Percentiles rank a stretch among this genome's conserved stretches.
Conservation (phyloP, 768 basidiomycete species). For the Termitomyces sp. region DNA sequence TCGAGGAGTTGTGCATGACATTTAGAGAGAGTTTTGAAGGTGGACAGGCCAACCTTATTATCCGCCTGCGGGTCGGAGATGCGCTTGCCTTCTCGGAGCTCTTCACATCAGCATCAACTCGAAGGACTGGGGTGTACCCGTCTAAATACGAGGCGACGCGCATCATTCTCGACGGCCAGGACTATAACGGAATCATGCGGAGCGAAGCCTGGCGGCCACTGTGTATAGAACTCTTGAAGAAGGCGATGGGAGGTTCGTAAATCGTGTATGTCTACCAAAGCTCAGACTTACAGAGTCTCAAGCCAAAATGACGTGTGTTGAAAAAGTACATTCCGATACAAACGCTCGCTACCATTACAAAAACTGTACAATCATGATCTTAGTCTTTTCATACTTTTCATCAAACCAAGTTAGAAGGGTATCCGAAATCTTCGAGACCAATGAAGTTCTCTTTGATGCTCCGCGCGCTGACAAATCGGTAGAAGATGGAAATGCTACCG, state of each 20-base stretch:
- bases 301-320: too few species aligned
- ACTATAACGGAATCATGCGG: conserved; percentile 21
- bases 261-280: conserved; percentile 17
- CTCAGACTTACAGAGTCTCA: not conserved
- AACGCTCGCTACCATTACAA: not conserved
- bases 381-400: not conserved
- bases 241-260: conserved; percentile 21
- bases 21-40: conserved; percentile 17
- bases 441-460: conserved; percentile 98
- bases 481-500: conserved; percentile 65
- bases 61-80: conserved; percentile 38
- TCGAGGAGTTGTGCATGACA: conserved; percentile 24
- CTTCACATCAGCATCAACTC: conserved; percentile 17
- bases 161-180: conserved; percentile 24
- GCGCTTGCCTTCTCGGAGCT: conserved; percentile 31
- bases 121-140: conserved; percentile 23
- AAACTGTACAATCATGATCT: not conserved
- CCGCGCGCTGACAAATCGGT: conserved; percentile 79
- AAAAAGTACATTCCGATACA: not conserved
- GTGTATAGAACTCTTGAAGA: conserved; percentile 35
- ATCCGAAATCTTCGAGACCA: conserved; percentile 69
- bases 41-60: conserved; percentile 12
- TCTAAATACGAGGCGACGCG: conserved; percentile 27
- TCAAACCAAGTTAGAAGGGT: conserved; percentile 77
- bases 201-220: conserved; percentile 24